phyloP scores from a whole-genome alignment of 805 yeast species.

The Komagataella populi region DNA sequence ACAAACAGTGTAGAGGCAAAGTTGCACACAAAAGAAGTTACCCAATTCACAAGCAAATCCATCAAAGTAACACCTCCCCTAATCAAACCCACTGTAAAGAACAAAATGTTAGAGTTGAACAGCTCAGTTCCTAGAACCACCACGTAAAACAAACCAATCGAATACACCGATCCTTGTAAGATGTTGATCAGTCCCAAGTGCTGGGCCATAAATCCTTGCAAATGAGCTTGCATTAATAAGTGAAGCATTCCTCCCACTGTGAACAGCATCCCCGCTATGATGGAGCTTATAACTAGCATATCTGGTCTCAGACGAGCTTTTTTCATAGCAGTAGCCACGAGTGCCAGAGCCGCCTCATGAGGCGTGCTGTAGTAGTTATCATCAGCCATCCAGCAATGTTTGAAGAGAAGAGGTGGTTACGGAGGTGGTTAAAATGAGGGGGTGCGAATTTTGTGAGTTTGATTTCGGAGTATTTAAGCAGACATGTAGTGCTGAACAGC shows the following conservation, averaged over 20 bases:
- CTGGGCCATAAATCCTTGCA: slow-evolving; percentile 23
- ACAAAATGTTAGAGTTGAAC: slow-evolving; percentile 62
- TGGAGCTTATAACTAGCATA: slow-evolving; percentile 45
- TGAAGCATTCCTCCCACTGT: slow-evolving; percentile 63
- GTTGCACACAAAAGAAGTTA: slow-evolving; percentile 53
- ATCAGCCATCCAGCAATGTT: slow-evolving; percentile 15
- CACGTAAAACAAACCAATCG: slow-evolving; percentile 66
- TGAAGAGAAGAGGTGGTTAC: not conserved
- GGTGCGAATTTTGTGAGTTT: not conserved
- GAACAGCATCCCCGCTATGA: slow-evolving; percentile 60
- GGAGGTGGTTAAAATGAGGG: slow-evolving; percentile 1
- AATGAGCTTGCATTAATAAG: slow-evolving; percentile 37
- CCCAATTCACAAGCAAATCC: slow-evolving; percentile 55
- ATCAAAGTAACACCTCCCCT: slow-evolving; percentile 57
- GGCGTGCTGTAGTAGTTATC: slow-evolving; percentile 56
- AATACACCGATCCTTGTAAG: slow-evolving; percentile 48
- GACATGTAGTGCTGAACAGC: not conserved
- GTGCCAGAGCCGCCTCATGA: slow-evolving; percentile 72
- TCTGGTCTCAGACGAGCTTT: slow-evolving; percentile 56
- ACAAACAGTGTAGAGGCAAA: slow-evolving; percentile 53
- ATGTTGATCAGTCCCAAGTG: slow-evolving; percentile 41
- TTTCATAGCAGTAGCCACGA: slow-evolving; percentile 78
- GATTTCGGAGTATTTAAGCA: not conserved
- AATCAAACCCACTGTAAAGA: slow-evolving; percentile 53
- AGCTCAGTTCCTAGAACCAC: slow-evolving; percentile 65